Evolutionary conservation across 768 basidiomycete species (phyloP).

Genomic region (Suillus variegatus): DNA sequence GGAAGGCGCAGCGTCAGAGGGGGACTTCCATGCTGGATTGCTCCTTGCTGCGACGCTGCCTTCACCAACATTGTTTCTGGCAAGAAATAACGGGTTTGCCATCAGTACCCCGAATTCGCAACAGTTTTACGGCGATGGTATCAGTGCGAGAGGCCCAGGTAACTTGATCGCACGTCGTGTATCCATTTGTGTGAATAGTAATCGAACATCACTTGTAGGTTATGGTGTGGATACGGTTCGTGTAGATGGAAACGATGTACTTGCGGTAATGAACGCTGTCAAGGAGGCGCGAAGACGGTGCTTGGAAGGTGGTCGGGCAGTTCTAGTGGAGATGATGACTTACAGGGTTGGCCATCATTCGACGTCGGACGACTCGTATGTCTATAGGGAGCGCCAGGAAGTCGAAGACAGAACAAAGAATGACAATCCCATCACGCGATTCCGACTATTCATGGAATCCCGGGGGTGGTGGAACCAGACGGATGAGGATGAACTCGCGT

Average conservation of each 20-base stretch:
- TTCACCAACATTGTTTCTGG: slow-evolving; percentile 72
- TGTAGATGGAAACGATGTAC: slow-evolving; percentile 91
- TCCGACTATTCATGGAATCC: slow-evolving; percentile 83
- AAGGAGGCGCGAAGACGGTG: slow-evolving; percentile 71
- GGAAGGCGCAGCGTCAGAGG: slow-evolving; percentile 92
- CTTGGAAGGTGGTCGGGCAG: slow-evolving; percentile 77
- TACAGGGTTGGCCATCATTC: slow-evolving; percentile 94
- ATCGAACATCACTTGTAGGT: background rate
- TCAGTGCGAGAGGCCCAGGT: slow-evolving; percentile 84
- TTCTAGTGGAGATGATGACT: slow-evolving; percentile 88
- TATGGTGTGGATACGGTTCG: slow-evolving; percentile 91
- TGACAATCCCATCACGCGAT: slow-evolving; percentile 84
- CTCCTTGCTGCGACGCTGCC: slow-evolving; percentile 77
- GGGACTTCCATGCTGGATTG: slow-evolving; percentile 93
- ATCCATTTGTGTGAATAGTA: background rate
- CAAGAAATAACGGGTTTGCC: slow-evolving; percentile 88
- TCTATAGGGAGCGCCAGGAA: slow-evolving; percentile 85
- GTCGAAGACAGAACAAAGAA: slow-evolving; percentile 91
- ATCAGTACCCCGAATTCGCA: slow-evolving; percentile 91
- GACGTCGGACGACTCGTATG: slow-evolving; percentile 96
- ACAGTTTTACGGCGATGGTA: slow-evolving; percentile 91
- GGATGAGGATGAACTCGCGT: slow-evolving; percentile 75
- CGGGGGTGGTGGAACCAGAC: slow-evolving; percentile 81
- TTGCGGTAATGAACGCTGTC: slow-evolving; percentile 81
- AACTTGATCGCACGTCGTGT: slow-evolving; percentile 20